Conservation (phyloP, 768 basidiomycete genomes). For the Suillus fuscotomentosus region DNA sequence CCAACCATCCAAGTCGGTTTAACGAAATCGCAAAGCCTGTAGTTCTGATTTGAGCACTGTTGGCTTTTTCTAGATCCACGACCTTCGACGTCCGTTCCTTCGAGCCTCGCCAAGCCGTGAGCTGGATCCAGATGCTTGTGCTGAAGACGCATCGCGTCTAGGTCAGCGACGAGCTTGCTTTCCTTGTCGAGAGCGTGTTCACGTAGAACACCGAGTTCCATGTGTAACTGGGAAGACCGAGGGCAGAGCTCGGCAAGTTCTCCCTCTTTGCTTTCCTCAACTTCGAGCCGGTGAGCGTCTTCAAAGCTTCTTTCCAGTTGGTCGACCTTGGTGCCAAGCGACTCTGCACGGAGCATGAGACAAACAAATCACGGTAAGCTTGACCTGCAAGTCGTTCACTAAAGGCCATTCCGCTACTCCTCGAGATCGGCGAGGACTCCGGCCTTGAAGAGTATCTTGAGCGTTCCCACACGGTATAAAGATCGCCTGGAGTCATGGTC, state of each 20-base stretch:
- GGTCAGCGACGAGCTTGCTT: slow-evolving; percentile 72
- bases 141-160: slow-evolving; percentile 63
- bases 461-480: slow-evolving; percentile 91
- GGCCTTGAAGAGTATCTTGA: slow-evolving; percentile 99
- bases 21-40: slow-evolving; percentile 62
- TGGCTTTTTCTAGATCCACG: slow-evolving; percentile 65
- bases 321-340: slow-evolving; percentile 57
- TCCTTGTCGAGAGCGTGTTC: slow-evolving; percentile 61
- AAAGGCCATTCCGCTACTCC: slow-evolving; percentile 77
- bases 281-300: slow-evolving; percentile 61
- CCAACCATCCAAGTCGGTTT: slow-evolving; percentile 64
- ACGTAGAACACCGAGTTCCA: slow-evolving; percentile 66
- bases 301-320: slow-evolving; percentile 57
- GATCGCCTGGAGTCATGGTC: slow-evolving; percentile 88
- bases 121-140: slow-evolving; percentile 58
- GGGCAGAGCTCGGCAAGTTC: slow-evolving; percentile 74
- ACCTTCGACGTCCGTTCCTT: slow-evolving; percentile 53
- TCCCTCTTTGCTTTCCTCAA: slow-evolving; percentile 82
- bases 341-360: slow-evolving; percentile 40
- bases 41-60: slow-evolving; percentile 74
- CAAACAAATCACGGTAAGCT: slow-evolving; percentile 35
- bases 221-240: slow-evolving; percentile 61
- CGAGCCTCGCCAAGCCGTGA: slow-evolving; percentile 56
- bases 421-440: slow-evolving; percentile 96
- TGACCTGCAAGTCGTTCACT: slow-evolving; percentile 67